Evolutionary conservation across 805 yeast species (phyloP), one percentile per base, ranked within the genome.

Genomic region (Isabelozyma gotoi): DNA sequence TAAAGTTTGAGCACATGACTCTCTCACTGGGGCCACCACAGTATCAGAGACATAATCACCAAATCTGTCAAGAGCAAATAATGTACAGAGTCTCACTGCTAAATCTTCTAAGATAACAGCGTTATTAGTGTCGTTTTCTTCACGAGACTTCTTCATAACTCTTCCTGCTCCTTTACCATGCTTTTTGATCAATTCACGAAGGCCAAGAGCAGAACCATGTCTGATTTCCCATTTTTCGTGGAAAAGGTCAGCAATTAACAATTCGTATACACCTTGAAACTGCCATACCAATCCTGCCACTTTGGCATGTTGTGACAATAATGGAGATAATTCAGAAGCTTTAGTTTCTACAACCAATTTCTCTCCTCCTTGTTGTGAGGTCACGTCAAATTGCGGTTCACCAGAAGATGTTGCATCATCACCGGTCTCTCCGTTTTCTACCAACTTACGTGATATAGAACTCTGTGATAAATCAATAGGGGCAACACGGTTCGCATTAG

Each of bases 1-100:
- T 39, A 94, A 67, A 0, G 97, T 82, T 65, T 94, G 99, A 0
- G 97, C 97, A 20, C 92, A 89, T 29, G 96, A 89, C 65, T 95
- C 99, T 58, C 99, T 73, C 4, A 94, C 98, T 1, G 99, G 99
- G 0, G 98, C 98, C 32, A 94, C 96, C 11, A 94, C 99, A 5
- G 96, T 95, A 59, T 94, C 99, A 35, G 96, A 85, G 24, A 94
- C 96, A 63, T 88, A 94, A 68, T 94, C 99, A 38, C 97, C 98
- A 66, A 94, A 94, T 53, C 98, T 70, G 66, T 94, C 99, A 41
- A 94, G 71, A 2, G 97, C 92, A 63, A 94, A 88, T 10, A 94
- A 71, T 5, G 96, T 85, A 56, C 96, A 75, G 37, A 94, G 60
- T 48, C 97, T 76, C 15, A 94, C 88, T 3, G 95, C 85, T 44